phyloP scores from a whole-genome alignment of 1,284 basidiomycete species.

The Ceratobasidium sp. region DNA sequence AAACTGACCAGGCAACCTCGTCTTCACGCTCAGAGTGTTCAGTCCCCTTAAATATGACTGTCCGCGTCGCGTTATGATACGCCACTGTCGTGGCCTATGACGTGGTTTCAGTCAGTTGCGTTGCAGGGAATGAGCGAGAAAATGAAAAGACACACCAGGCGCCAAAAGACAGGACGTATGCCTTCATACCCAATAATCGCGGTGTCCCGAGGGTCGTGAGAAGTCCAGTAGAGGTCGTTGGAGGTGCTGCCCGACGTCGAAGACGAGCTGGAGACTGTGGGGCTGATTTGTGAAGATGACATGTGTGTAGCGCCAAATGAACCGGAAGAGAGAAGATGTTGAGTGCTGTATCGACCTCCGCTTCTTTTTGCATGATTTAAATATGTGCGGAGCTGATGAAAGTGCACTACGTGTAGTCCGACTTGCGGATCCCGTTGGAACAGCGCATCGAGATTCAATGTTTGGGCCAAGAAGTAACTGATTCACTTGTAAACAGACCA shows the following conservation, averaged over 20 bases:
- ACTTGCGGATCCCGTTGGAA: conserved; percentile 21
- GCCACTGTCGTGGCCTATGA: conserved; percentile 42
- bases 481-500: conserved; percentile 7
- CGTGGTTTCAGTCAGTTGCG: not conserved
- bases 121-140: not conserved
- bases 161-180: conserved; percentile 68
- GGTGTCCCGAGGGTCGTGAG: conserved; percentile 71
- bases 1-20: conserved; percentile 43
- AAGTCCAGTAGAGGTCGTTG: conserved; percentile 71
- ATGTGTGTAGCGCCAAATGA: conserved; percentile 1
- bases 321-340: conserved; percentile 21
- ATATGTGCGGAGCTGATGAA: not conserved
- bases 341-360: not conserved
- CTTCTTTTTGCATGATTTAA: conserved; percentile 17
- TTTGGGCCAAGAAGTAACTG: not conserved
- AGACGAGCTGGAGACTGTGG: conserved; percentile 34
- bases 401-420: not conserved
- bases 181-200: conserved; percentile 77
- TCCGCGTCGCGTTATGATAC: conserved; percentile 42
- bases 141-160: conserved; percentile 20
- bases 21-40: conserved; percentile 28
- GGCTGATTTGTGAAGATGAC: not conserved
- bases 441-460: not conserved
- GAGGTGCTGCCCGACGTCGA: conserved; percentile 23
- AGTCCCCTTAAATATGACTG: conserved; percentile 30